Evolutionary conservation across 2,329 filamentous ascomycete species (phyloP).

Genomic region (Coleophoma crateriformis): DNA sequence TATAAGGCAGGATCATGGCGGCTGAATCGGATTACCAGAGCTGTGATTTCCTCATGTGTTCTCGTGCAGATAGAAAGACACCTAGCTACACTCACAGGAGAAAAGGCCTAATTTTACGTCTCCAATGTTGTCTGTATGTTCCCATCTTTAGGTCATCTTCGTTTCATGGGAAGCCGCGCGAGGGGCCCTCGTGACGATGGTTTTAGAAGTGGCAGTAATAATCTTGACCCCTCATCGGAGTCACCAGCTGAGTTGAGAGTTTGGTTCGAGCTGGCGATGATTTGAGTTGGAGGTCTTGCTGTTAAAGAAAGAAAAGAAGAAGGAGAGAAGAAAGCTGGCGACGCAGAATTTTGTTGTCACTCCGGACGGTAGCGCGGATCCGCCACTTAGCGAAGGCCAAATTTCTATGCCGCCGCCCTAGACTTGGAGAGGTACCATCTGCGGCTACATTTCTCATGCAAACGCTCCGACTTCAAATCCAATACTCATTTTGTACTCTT

Average conservation of each 20-base stretch:
- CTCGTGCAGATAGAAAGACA: not conserved
- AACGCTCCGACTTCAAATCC: not conserved
- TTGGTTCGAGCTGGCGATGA: constrained; percentile 56
- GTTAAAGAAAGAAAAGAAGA: constrained; percentile 33
- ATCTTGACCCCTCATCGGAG: constrained; percentile 71
- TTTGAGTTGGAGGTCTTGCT: constrained; percentile 70
- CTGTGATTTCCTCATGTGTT: constrained; percentile 24
- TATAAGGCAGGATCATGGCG: constrained; percentile 25
- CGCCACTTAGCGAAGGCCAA: too few species aligned
- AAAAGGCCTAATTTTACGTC: not conserved
- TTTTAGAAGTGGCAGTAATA: constrained; percentile 64
- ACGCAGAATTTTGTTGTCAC: not conserved
- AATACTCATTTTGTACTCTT: not conserved
- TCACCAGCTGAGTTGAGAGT: constrained; percentile 57
- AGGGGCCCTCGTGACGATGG: constrained; percentile 70
- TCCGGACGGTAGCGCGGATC: too few species aligned
- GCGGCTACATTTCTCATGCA: not conserved
- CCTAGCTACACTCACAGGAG: constrained; percentile 7
- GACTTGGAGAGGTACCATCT: not conserved
- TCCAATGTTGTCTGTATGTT: constrained; percentile 33
- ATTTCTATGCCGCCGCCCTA: not conserved
- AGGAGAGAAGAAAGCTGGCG: constrained; percentile 14
- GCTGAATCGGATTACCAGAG: constrained; percentile 50
- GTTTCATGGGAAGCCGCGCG: constrained; percentile 55
- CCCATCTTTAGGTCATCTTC: constrained; percentile 64